These are phyloP conservation scores for Cytospora piceae DNA, from an alignment of 2,329 filamentous ascomycete genomes.

Conservation along the genomic window DNA sequence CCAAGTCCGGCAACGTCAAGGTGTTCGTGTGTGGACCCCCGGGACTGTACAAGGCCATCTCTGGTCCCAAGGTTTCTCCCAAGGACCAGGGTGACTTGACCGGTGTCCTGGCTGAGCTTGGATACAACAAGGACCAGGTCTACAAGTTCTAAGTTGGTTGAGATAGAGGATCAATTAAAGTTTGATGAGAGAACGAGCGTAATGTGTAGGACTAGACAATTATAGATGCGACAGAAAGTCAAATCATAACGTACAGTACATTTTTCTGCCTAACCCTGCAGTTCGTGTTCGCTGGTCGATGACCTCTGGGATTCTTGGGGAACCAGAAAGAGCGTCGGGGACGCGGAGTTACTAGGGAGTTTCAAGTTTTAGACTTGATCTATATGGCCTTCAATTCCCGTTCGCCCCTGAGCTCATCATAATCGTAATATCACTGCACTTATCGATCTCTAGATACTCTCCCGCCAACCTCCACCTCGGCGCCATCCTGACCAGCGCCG, in stretches of 20 bases:
- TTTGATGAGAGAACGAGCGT: background rate
- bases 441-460: conserved; percentile 43
- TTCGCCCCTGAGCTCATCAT: conserved; percentile 28
- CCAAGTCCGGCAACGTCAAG: conserved; percentile 91
- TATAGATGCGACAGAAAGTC: background rate
- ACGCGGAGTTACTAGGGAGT: too few species aligned
- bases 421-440: conserved; percentile 41
- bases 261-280: background rate
- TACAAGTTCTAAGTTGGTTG: conserved; percentile 78
- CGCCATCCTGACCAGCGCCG: conserved; percentile 37
- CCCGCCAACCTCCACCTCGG: conserved; percentile 43
- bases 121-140: conserved; percentile 77
- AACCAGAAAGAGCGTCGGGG: too few species aligned
- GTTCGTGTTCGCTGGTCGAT: background rate
- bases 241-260: background rate
- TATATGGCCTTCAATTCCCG: background rate
- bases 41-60: conserved; percentile 90
- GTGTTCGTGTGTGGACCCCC: conserved; percentile 95
- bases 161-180: background rate
- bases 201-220: conserved; percentile 9
- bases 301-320: too few species aligned
- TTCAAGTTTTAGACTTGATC: background rate
- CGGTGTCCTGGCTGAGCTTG: conserved; percentile 81
- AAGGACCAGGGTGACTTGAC: conserved; percentile 89
- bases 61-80: conserved; percentile 88